Conservation (phyloP, 305 asterid genomes). For the Petunia hybrid region DNA sequence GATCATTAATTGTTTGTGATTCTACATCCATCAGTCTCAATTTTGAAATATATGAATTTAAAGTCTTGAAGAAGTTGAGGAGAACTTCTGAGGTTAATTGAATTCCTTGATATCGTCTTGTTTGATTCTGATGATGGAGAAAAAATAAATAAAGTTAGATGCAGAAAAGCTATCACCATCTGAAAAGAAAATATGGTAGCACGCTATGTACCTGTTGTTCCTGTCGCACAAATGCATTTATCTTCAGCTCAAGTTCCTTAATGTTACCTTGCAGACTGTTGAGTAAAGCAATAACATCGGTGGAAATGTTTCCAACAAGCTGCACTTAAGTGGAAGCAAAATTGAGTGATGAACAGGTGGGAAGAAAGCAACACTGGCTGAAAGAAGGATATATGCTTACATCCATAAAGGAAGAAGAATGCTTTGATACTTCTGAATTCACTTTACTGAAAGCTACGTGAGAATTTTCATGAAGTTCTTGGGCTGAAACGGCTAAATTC, state of each 20-base stretch:
- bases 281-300: slow-evolving; percentile 44
- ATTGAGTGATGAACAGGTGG: slow-evolving; percentile 28
- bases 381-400: slow-evolving; percentile 42
- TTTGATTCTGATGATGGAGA: slow-evolving; percentile 48
- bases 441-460: slow-evolving; percentile 48
- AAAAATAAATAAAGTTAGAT: slow-evolving; percentile 8
- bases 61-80: slow-evolving; percentile 52
- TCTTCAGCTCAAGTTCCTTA: slow-evolving; percentile 41
- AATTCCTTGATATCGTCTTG: slow-evolving; percentile 46
- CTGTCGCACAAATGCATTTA: slow-evolving; percentile 46
- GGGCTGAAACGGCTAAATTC: slow-evolving; percentile 48
- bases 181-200: background rate
- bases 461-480: slow-evolving; percentile 50
- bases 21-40: slow-evolving; percentile 33
- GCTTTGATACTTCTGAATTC: slow-evolving; percentile 52
- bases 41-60: slow-evolving; percentile 36
- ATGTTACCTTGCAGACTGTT: slow-evolving; percentile 50
- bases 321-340: slow-evolving; percentile 28
- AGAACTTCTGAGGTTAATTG: slow-evolving; percentile 52
- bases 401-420: slow-evolving; percentile 47
- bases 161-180: background rate
- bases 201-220: slow-evolving; percentile 51
- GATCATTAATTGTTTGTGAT: slow-evolving; percentile 22
- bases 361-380: background rate
- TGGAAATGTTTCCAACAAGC: slow-evolving; percentile 50